Evolutionary conservation across 176 grass and related monocot genomes (phyloP), one percentile per base, ranked within the genome.

Genomic region (Aegilops bicornis): DNA sequence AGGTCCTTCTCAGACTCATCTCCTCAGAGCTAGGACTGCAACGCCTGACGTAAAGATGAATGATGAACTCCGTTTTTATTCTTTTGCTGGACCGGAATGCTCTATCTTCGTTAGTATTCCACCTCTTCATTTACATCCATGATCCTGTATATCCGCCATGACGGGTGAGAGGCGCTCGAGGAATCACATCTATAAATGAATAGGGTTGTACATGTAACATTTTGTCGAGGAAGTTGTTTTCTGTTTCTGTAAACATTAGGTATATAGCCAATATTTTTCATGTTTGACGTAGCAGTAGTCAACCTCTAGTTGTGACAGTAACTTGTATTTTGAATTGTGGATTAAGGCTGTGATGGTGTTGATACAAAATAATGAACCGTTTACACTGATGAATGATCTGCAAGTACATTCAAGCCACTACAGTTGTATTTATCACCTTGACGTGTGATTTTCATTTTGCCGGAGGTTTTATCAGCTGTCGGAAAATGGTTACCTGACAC

Each of bases 1-100:
- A 88, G 74, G 89, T 94, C 68, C 94, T 96, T 29, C 89, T 99
- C 79, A 89, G 90, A 80, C 92, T 96, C 40, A 85, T 96, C 83
- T 83, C 94, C 20, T 91, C 80, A 36, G 94, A 94, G 61, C 92
- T 99, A 69, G 90, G 90, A 37, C 35, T 99, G 77, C 91, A 87
- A 40, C 90, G 86, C 59, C 76, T 92, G 48, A 89, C 79, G 76
- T 96, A 84, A 98, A 77, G 40, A 59, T 59, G 86, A 89, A 48
- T 61, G 77, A 52, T 71, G 50, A 63, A 62, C 61, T 81, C 81
- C 54, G 20, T 31, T 81, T 77, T 81, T 74, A 54, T 85, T 85
- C 66, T 80, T 79, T 90, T 82, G 9, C 79, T 69, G 29, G 47
- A 86, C 76, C 50, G 64, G 61, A 78, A 86, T 33, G 48, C 59